These are phyloP conservation scores for Gilbertella persicaria DNA, from an alignment of 371 early-diverging fungal species.

Conservation along the genomic window DNA sequence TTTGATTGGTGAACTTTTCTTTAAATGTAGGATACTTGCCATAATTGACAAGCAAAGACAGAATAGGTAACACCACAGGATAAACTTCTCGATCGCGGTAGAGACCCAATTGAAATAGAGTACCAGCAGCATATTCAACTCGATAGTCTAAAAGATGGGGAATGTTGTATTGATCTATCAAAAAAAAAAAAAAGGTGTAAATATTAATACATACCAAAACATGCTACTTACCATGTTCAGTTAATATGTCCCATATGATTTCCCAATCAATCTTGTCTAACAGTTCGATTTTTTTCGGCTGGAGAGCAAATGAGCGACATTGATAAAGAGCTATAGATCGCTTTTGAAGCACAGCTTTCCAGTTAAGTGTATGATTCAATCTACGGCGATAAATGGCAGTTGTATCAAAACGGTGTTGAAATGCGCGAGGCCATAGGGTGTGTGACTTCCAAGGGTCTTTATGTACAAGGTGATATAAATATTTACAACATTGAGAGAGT, in stretches of 20 bases:
- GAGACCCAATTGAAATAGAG: conserved; percentile 42
- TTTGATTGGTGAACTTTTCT: conserved; percentile 1
- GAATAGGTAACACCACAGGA: conserved; percentile 46
- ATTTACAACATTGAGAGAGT: conserved; percentile 36
- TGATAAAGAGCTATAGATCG: conserved; percentile 35
- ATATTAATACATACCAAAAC: no score
- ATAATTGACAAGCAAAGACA: conserved; percentile 48
- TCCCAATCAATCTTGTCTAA: conserved; percentile 42
- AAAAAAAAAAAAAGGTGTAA: neutral
- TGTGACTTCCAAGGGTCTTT: conserved; percentile 32
- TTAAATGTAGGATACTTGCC: conserved; percentile 23
- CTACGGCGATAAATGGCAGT: conserved; percentile 41
- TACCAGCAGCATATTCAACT: conserved; percentile 36
- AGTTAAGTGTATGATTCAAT: conserved; percentile 28
- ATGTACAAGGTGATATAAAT: conserved; percentile 40
- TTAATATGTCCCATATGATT: conserved; percentile 47
- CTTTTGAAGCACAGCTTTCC: conserved; percentile 31
- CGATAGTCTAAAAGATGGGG: conserved; percentile 33
- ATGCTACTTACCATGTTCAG: conserved; percentile 51
- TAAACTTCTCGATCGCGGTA: conserved; percentile 39
- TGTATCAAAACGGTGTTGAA: conserved; percentile 43
- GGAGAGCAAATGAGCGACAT: conserved; percentile 24
- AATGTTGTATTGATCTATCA: conserved; percentile 19
- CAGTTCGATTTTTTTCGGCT: conserved; percentile 13
- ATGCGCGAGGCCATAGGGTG: conserved; percentile 42